A percentile compares a stretch with the other conserved stretches of the same genome.
Evolutionary conservation across 2,329 filamentous ascomycete genomes (phyloP).

Genomic region (Ceratocystis destructans): DNA sequence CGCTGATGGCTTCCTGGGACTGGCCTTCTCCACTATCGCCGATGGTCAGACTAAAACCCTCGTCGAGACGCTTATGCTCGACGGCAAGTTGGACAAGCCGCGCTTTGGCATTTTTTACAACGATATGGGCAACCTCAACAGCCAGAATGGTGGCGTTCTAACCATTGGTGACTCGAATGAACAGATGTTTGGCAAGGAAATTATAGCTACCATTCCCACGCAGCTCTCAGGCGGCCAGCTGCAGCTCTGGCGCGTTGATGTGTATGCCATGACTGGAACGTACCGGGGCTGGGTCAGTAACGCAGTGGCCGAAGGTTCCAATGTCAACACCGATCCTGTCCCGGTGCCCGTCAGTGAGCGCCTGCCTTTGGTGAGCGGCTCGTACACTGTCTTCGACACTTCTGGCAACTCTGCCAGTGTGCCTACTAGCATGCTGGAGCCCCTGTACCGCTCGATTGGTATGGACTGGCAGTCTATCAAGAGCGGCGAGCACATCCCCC

Average conservation of each 20-base stretch:
- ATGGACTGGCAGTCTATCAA: slow-evolving; percentile 27
- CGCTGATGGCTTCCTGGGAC: slow-evolving; percentile 27
- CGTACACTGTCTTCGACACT: slow-evolving; percentile 26
- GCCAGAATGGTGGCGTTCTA: slow-evolving; percentile 19
- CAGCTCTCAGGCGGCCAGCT: slow-evolving; percentile 19
- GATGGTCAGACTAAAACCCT: slow-evolving; percentile 25
- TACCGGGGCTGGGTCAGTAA: neutral
- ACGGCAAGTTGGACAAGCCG: slow-evolving; percentile 25
- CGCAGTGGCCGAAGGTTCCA: slow-evolving; percentile 6
- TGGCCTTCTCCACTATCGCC: slow-evolving; percentile 26
- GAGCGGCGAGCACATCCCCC: slow-evolving; percentile 23
- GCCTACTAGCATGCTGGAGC: slow-evolving; percentile 22
- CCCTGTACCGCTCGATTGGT: slow-evolving; percentile 27
- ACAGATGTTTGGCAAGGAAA: slow-evolving; percentile 24
- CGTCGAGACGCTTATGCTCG: slow-evolving; percentile 26
- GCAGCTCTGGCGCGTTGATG: slow-evolving; percentile 26
- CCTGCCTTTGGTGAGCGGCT: slow-evolving; percentile 5
- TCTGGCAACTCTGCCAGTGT: slow-evolving; percentile 25
- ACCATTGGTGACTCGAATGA: slow-evolving; percentile 27
- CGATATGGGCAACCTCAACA: slow-evolving; percentile 18
- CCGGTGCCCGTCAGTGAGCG: slow-evolving; percentile 16
- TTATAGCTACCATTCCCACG: slow-evolving; percentile 21
- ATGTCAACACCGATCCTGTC: slow-evolving; percentile 22
- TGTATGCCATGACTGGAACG: slow-evolving; percentile 20
- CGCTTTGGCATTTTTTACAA: slow-evolving; percentile 27